These are phyloP conservation scores for Nelumbo lutea DNA, from an alignment of 164 flowering plant species.

Conservation along the genomic window DNA sequence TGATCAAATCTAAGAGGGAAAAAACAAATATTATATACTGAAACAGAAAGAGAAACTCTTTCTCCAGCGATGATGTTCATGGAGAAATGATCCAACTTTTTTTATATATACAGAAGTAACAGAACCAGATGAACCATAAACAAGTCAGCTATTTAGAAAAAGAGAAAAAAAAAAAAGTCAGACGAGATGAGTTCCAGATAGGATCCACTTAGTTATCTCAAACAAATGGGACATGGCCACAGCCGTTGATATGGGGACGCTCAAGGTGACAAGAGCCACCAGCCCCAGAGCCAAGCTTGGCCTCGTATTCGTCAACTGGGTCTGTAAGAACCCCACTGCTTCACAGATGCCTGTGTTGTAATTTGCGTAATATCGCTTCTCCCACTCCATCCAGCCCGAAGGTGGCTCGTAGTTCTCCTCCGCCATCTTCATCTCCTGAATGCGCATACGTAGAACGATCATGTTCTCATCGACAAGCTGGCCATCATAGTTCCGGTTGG, in stretches of 20 bases:
- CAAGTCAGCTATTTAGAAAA: no score
- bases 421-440: slow-evolving; percentile 21
- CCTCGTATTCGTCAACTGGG: slow-evolving; percentile 9
- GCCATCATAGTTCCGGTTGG: background rate
- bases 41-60: no score
- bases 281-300: slow-evolving; percentile 21
- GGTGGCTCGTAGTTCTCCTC: slow-evolving; percentile 17
- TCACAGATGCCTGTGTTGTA: slow-evolving; percentile 5
- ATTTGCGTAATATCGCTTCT: slow-evolving; percentile 9
- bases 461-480: background rate
- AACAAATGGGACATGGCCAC: background rate
- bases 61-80: no score
- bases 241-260: slow-evolving; percentile 8
- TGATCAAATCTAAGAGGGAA: no score
- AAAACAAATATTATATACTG: no score
- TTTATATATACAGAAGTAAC: no score
- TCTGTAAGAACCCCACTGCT: slow-evolving; percentile 9
- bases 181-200: background rate
- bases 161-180: no score
- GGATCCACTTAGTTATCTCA: slow-evolving; percentile 6
- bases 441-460: slow-evolving; percentile 13
- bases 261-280: slow-evolving; percentile 10
- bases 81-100: no score
- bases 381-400: slow-evolving; percentile 21
- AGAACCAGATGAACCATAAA: no score